phyloP scores from a whole-genome alignment of 2,329 filamentous ascomycete genomes.

The Pseudovirgaria hyperparasitica region DNA sequence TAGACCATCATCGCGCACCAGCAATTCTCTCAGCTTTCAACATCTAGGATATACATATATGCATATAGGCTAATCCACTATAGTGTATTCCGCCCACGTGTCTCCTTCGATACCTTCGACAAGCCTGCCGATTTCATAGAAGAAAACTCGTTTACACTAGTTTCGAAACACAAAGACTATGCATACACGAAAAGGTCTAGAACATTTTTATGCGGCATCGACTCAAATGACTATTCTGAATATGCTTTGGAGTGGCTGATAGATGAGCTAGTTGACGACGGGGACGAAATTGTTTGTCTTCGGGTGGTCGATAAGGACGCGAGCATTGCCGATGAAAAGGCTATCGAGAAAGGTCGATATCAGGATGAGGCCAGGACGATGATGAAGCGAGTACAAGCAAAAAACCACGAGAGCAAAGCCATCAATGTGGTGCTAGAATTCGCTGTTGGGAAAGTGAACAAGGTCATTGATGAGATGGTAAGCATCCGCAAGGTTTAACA shows the following conservation, averaged over 20 bases:
- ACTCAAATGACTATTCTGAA: conserved; percentile 84
- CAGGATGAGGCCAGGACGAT: conserved; percentile 61
- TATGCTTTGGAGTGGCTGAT: conserved; percentile 88
- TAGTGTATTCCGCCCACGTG: conserved; percentile 52
- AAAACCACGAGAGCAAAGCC: conserved; percentile 71
- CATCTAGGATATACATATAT: no score
- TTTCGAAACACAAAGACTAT: conserved; percentile 77
- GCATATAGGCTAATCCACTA: conserved; percentile 4
- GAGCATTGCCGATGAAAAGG: conserved; percentile 49
- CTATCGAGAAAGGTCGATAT: conserved; percentile 56
- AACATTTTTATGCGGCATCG: conserved; percentile 82
- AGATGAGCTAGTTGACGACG: conserved; percentile 83
- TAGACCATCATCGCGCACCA: no score
- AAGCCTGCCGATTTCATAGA: conserved; percentile 49
- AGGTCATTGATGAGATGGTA: conserved; percentile 83
- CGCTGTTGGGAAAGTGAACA: conserved; percentile 77
- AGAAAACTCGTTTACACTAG: conserved; percentile 59
- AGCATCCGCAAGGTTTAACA: conserved; percentile 13
- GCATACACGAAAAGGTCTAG: conserved; percentile 67
- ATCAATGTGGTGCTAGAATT: conserved; percentile 80
- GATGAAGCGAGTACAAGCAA: conserved; percentile 63
- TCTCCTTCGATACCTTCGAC: conserved; percentile 65
- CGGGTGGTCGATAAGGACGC: conserved; percentile 76
- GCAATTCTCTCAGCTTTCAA: no score
- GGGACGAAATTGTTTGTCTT: conserved; percentile 85